Base-by-base conservation (phyloP, 1,284 basidiomycete species). In the Irpex rosettiformis region DNA sequence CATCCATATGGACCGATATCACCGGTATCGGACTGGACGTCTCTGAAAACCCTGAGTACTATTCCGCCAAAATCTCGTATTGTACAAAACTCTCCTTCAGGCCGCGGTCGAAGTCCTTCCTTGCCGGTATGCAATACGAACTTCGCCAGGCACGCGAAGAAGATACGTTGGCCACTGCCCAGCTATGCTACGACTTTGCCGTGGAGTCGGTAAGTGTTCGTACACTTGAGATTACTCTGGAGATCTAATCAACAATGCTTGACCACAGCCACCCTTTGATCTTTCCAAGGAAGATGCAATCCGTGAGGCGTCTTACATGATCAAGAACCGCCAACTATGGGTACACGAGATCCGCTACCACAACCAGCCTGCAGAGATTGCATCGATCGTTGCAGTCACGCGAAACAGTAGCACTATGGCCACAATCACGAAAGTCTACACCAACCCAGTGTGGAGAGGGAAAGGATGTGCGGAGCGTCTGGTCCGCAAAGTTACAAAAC, bases 371-470 rank as follows among this genome's bases (percentile, higher is more conserved):
- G 47, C 69, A 24, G 75, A 78, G 55, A 78, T 86, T 29, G 84
- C 88, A 1, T 89, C 79, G 16, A 81, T 91, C 37, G 85, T 85
- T 2, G 86, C 86, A 10, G 80, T 79, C 45, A 87, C 85, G 2
- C 74, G 86, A 2, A 80, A 79, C 58, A 81, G 74, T 40, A 72
- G 75, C 2, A 74, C 64, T 8, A 77, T 83, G 8, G 80, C 80
- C 7, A 81, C 83, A 0, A 85, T 88, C 52, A 85, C 83, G 45
- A 89, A 89, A 66, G 86, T 89, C 0, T 84, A 75, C 65, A 88
- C 86, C 1, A 76, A 79, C 61, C 77, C 80, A 0, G 37, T 62
- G 0, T 84, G 78, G 75, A 73, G 83, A 29, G 71, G 78, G 7
- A 70, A 69, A 1, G 79, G 82, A 1, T 86, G 78, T 65, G 86